Percentiles rank a stretch among this genome's conserved stretches.
Conservation (phyloP, 495 filamentous ascomycete species). For the Aspergillus diversus region DNA sequence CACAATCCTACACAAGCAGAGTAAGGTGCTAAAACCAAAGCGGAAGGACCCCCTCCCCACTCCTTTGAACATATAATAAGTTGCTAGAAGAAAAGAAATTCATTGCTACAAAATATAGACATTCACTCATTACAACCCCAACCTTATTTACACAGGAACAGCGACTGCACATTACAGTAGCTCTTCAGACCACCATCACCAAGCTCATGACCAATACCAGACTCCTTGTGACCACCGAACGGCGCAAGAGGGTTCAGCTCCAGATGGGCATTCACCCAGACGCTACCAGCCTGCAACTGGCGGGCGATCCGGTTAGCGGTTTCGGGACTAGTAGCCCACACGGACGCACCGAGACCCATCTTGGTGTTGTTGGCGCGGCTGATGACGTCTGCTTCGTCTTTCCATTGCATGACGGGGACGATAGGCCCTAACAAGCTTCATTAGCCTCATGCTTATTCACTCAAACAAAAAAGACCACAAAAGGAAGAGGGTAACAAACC, state of each 20-base stretch:
- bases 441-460: constrained; percentile 43
- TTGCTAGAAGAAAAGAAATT: not conserved
- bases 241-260: constrained; percentile 33
- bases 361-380: constrained; percentile 80
- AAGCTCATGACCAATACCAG: constrained; percentile 48
- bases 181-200: constrained; percentile 1
- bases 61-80: too few species aligned
- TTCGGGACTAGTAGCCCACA: constrained; percentile 79
- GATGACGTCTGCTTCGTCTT: constrained; percentile 80
- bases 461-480: not conserved
- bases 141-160: not conserved
- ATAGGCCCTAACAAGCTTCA: constrained; percentile 55
- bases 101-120: not conserved
- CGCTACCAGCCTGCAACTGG: constrained; percentile 71
- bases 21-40: too few species aligned
- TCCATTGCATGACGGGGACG: constrained; percentile 56
- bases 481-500: not conserved
- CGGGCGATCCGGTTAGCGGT: constrained; percentile 76
- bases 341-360: constrained; percentile 79
- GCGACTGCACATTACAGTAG: constrained; percentile 1
- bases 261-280: constrained; percentile 30
- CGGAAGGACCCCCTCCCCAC: too few species aligned
- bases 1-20: too few species aligned
- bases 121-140: not conserved
- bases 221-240: constrained; percentile 60